A percentile compares a stretch with the other conserved stretches of the same genome.
These are phyloP conservation scores for Rhodotorula sp. DNA, from an alignment of 1,284 basidiomycete genomes.

Conservation along the genomic window DNA sequence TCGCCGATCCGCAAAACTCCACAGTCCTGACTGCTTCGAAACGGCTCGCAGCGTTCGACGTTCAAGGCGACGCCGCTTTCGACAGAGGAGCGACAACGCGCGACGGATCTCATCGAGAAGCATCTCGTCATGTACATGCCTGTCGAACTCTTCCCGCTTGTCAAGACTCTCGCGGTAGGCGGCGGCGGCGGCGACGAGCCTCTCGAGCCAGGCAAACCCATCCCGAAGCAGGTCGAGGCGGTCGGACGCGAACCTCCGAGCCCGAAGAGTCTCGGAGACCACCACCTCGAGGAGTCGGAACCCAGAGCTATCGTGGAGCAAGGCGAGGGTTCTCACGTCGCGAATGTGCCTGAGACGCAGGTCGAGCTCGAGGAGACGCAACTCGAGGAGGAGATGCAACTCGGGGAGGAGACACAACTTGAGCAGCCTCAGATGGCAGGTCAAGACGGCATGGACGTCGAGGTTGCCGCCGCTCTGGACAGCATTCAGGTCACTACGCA, in stretches of 20 bases:
- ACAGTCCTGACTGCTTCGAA: neutral
- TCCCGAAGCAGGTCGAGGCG: neutral
- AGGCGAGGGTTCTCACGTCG: neutral
- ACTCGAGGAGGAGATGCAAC: neutral
- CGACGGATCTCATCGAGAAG: conserved; percentile 14
- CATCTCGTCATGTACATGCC: conserved; percentile 34
- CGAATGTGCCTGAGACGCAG: neutral
- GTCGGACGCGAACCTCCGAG: neutral
- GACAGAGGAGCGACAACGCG: neutral
- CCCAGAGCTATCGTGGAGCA: rapidly evolving
- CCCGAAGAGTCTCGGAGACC: conserved; percentile 12
- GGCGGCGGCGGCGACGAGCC: neutral
- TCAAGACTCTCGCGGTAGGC: neutral
- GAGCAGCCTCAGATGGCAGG: too few relatives aligned
- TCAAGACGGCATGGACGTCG: too few relatives aligned
- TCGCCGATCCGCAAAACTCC: too few relatives aligned
- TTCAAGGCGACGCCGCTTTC: conserved; percentile 12
- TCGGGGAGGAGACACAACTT: neutral
- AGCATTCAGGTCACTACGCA: too few relatives aligned
- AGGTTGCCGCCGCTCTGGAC: too few relatives aligned
- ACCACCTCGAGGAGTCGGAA: neutral
- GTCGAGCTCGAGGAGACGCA: conserved; percentile 1
- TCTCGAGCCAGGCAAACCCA: neutral
- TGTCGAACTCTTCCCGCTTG: neutral
- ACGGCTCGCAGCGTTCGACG: conserved; percentile 3